Percentiles rank a stretch among this genome's conserved stretches.
These are phyloP conservation scores for Chlorella sp. DNA, from an alignment of 139 green algal species.

Conservation along the genomic window DNA sequence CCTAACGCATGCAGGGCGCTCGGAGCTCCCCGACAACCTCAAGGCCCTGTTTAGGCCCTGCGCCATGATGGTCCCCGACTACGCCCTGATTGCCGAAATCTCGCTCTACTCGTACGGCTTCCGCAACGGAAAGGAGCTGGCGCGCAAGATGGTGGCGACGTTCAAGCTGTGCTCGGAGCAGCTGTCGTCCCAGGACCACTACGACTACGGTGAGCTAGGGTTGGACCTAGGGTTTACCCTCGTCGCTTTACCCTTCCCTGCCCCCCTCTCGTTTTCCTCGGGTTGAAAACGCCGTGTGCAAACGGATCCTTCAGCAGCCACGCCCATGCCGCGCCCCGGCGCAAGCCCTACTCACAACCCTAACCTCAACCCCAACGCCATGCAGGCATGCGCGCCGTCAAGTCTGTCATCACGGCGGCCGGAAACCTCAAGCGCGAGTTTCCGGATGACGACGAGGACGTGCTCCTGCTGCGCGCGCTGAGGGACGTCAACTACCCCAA, in stretches of 20 bases:
- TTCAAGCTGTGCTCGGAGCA: slow-evolving; percentile 86
- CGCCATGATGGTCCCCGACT: slow-evolving; percentile 80
- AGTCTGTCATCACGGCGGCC: slow-evolving; percentile 71
- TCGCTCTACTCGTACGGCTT: slow-evolving; percentile 65
- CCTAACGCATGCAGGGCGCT: slow-evolving; percentile 28
- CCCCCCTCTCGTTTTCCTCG: too few species aligned
- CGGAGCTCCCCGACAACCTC: slow-evolving; percentile 46
- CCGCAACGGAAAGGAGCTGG: slow-evolving; percentile 42
- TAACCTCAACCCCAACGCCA: neutral
- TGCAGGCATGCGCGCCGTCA: slow-evolving; percentile 72
- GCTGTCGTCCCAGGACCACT: slow-evolving; percentile 75
- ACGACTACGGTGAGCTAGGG: slow-evolving; percentile 61
- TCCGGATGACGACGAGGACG: slow-evolving; percentile 61
- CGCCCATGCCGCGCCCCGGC: too few species aligned
- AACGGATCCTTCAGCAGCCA: neutral
- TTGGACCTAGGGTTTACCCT: too few species aligned
- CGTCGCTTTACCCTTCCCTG: too few species aligned
- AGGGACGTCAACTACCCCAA: slow-evolving; percentile 72
- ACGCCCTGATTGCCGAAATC: slow-evolving; percentile 71
- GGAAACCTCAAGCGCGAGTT: slow-evolving; percentile 76
- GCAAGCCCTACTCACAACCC: neutral
- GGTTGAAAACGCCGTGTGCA: too few species aligned
- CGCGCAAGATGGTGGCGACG: slow-evolving; percentile 78
- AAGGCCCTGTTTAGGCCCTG: slow-evolving; percentile 63
- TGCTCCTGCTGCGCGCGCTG: slow-evolving; percentile 63